Evolutionary conservation across 495 filamentous ascomycete species (phyloP).

Genomic region (Talaromyces nanjingensis): DNA sequence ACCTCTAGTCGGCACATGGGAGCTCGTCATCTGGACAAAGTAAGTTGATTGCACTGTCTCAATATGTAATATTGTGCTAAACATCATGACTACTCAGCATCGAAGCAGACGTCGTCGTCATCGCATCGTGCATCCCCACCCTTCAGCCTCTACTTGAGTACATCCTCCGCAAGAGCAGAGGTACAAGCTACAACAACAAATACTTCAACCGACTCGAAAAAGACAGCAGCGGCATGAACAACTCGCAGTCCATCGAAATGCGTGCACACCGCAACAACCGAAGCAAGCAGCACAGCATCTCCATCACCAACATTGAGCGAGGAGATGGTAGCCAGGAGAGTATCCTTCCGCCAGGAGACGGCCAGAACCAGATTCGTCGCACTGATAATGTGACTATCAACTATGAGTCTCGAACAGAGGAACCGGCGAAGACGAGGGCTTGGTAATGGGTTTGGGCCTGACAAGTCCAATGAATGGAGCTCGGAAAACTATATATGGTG

Average conservation of each 20-base stretch:
- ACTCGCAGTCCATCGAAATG: conserved; percentile 13
- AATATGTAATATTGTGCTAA: not conserved
- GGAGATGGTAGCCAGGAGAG: conserved; percentile 22
- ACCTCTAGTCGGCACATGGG: conserved; percentile 23
- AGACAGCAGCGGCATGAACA: conserved; percentile 7
- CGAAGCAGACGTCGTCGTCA: conserved; percentile 34
- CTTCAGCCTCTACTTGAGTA: conserved; percentile 33
- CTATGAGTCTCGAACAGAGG: conserved; percentile 15
- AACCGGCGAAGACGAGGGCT: not conserved
- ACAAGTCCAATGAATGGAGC: not conserved
- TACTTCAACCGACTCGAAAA: conserved; percentile 16
- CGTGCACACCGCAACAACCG: conserved; percentile 9
- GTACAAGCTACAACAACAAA: conserved; percentile 21
- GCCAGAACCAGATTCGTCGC: conserved; percentile 17
- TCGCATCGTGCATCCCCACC: conserved; percentile 37
- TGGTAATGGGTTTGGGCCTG: not conserved
- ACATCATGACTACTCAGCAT: conserved; percentile 16
- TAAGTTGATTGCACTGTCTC: conserved; percentile 6
- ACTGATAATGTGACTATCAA: conserved; percentile 25
- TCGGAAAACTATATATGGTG: not conserved
- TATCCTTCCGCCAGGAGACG: conserved; percentile 16
- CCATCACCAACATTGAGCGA: conserved; percentile 18
- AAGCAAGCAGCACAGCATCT: conserved; percentile 18
- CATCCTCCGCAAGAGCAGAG: conserved; percentile 24
- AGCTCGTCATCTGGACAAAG: conserved; percentile 33